These are phyloP conservation scores for Colletotrichum noveboracense DNA, from an alignment of 2,329 filamentous ascomycete genomes.

Conservation along the genomic window DNA sequence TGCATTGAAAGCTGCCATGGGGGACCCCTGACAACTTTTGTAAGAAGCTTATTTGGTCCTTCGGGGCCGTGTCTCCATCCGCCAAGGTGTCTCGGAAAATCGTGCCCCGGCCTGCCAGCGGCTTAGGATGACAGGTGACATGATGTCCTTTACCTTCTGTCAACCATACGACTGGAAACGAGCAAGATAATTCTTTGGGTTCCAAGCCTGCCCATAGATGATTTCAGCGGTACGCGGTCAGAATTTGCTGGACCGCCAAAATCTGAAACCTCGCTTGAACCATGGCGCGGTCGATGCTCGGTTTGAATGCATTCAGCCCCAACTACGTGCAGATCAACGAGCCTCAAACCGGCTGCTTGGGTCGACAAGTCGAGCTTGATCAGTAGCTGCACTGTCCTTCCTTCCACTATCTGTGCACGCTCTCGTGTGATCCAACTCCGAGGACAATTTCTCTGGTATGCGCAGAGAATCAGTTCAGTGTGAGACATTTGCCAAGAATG, in stretches of 20 bases:
- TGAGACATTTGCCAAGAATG: neutral
- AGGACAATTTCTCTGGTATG: neutral
- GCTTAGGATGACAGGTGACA: slow-evolving; percentile 18
- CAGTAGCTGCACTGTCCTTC: neutral
- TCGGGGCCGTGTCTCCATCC: neutral
- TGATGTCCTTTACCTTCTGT: neutral
- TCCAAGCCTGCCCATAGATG: neutral
- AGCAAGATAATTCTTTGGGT: neutral
- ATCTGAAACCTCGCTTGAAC: neutral
- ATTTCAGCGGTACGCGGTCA: neutral
- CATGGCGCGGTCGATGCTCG: neutral
- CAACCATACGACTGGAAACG: neutral
- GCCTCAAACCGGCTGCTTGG: neutral
- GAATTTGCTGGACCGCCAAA: neutral
- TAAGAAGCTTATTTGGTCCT: slow-evolving; percentile 8
- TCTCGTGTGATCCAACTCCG: neutral
- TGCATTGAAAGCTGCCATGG: neutral
- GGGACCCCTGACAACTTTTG: neutral
- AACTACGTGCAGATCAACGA: neutral
- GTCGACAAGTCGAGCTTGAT: neutral
- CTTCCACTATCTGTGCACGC: neutral
- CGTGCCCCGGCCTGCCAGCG: neutral
- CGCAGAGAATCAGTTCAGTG: neutral
- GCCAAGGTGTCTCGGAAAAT: slow-evolving; percentile 1
- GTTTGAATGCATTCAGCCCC: neutral